Conservation (phyloP, 257 asterid species). For the Ilex asprella region DNA sequence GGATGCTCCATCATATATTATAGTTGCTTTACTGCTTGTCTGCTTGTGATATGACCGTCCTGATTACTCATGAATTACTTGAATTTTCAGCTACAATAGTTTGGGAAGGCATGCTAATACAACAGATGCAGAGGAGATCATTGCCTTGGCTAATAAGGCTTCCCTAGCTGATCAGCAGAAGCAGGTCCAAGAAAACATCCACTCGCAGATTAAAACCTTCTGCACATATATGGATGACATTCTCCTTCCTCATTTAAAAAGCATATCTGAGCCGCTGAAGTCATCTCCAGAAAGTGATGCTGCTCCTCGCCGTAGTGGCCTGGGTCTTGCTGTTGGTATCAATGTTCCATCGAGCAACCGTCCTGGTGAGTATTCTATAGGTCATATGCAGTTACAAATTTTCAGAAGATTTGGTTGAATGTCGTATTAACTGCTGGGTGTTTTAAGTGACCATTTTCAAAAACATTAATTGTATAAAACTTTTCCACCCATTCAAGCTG, state of each 20-base stretch:
- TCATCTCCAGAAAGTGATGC: slow-evolving; percentile 28
- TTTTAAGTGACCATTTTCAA: neutral
- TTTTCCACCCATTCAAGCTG: neutral
- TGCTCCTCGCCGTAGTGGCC: slow-evolving; percentile 56
- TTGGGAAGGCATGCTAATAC: slow-evolving; percentile 74
- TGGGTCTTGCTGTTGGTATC: slow-evolving; percentile 70
- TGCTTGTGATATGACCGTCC: neutral
- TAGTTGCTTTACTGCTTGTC: too few relatives aligned
- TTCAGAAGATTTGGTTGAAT: neutral
- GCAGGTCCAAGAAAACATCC: slow-evolving; percentile 89
- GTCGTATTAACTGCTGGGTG: neutral
- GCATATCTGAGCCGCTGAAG: slow-evolving; percentile 11
- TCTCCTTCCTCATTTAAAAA: slow-evolving; percentile 50
- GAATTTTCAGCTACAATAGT: slow-evolving; percentile 62
- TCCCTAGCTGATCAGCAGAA: slow-evolving; percentile 65
- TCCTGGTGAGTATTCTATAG: slow-evolving; percentile 35
- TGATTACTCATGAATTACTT: slow-evolving; percentile 8
- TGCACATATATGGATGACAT: slow-evolving; percentile 62
- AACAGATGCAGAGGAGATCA: slow-evolving; percentile 83
- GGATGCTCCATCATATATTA: too few relatives aligned
- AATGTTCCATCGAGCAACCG: slow-evolving; percentile 20
- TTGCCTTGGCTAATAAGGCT: slow-evolving; percentile 67
- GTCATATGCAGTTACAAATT: neutral
- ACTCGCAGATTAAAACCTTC: slow-evolving; percentile 46
- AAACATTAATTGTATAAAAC: neutral